Base-by-base conservation (phyloP, 2,329 filamentous ascomycete genomes). In the Teratosphaeria gauchensis region DNA sequence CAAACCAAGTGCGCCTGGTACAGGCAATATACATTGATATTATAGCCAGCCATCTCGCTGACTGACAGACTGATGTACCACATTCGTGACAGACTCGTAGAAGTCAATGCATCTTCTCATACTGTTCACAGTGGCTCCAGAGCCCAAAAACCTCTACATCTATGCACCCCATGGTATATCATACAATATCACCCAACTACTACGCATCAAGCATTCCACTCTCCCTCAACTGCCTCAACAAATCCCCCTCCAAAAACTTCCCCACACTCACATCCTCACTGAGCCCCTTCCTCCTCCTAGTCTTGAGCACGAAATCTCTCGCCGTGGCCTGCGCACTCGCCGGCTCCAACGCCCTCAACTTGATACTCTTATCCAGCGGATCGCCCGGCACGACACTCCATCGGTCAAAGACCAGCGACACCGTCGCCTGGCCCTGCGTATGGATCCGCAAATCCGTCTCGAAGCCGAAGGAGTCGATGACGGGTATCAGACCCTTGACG, bases 381-480 rank as follows among this genome's bases (percentile, higher is more conserved):
- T 99, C 94, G 58, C 94, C 94, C 1, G 94, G 94, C 1, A 99
- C 92, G 62, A 97, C 90, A 69, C 83, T 91, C 94, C 94, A 99
- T 64, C 89, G 86, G 71, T 99, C 94, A 74, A 99, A 99, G 12
- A 95, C 90, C 38, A 99, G 81, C 67, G 87, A 91, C 56, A 97
- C 85, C 69, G 90, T 92, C 58, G 92, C 91, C 72, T 91, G 87
- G 56, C 94, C 92, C 77, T 96, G 90, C 0, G 92, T 96, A 75
- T 96, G 92, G 70, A 97, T 97, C 62, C 94, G 83, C 59, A 99
- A 80, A 77, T 99, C 94, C 14, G 94, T 97, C 78, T 99, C 94
- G 74, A 99, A 97, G 21, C 94, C 94, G 70, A 99, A 99, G 32
- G 87, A 91, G 77, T 99, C 94, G 71, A 99, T 96, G 60, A 97